phyloP scores from a whole-genome alignment of 768 basidiomycete species.

The Lentinula aciculospora region DNA sequence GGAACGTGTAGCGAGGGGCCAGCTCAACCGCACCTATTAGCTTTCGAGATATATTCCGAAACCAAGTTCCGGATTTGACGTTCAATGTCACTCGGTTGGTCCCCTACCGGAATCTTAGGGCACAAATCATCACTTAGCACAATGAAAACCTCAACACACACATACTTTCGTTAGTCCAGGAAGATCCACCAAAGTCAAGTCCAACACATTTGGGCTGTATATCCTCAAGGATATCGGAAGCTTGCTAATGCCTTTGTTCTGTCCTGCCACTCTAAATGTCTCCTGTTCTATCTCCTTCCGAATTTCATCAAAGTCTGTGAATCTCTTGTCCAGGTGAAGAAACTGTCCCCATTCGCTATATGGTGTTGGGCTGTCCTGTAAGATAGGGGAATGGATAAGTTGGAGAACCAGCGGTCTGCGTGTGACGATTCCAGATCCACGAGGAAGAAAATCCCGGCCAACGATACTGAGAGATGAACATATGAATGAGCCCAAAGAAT shows the following conservation, averaged over 20 bases:
- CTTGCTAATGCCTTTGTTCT: slow-evolving; percentile 98
- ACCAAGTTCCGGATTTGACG: slow-evolving; percentile 92
- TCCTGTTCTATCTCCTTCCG: slow-evolving; percentile 97
- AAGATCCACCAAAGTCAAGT: slow-evolving; percentile 93
- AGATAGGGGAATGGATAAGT: slow-evolving; percentile 84
- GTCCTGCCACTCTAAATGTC: slow-evolving; percentile 94
- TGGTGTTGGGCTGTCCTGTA: slow-evolving; percentile 40
- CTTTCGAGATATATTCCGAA: slow-evolving; percentile 94
- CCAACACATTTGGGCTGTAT: slow-evolving; percentile 92
- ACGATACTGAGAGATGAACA: slow-evolving; percentile 61
- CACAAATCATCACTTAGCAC: not conserved
- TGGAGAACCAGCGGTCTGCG: slow-evolving; percentile 93
- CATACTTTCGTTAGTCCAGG: slow-evolving; percentile 93
- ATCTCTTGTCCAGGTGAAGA: slow-evolving; percentile 91
- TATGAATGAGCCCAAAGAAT: not conserved
- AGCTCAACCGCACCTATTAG: slow-evolving; percentile 69
- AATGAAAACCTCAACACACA: slow-evolving; percentile 4
- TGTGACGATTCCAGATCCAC: slow-evolving; percentile 93
- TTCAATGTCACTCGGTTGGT: slow-evolving; percentile 98
- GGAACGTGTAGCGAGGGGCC: not conserved
- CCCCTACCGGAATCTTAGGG: slow-evolving; percentile 84
- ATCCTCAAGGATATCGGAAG: slow-evolving; percentile 93
- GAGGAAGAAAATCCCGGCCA: slow-evolving; percentile 85
- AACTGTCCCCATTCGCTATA: slow-evolving; percentile 95
- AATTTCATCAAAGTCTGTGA: slow-evolving; percentile 94